Evolutionary conservation across 1,139 yeast species (phyloP), one percentile per base, ranked within the genome.

Genomic region (Candida buenavistaensis): DNA sequence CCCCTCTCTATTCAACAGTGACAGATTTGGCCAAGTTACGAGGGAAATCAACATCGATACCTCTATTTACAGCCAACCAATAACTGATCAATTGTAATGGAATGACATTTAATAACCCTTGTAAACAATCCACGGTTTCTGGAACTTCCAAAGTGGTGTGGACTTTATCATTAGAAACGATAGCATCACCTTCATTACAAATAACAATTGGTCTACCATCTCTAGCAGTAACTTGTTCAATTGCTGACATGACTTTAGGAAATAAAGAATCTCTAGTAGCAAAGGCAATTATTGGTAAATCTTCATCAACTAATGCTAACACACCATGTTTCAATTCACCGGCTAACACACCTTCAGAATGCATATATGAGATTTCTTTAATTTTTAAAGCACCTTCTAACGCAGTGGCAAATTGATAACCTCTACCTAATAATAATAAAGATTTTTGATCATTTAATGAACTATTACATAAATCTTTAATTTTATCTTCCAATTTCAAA

Each of bases 251-350:
- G 43, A 87, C 95, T 70, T 92, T 90, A 44, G 98, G 96, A 75
- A 92, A 90, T 50, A 94, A 76, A 16, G 97, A 87, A 64, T 94
- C 99, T 57, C 95, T 80, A n/a, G 98, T 92, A 37, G 97, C 97
- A 64, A 94, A 82, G 9, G 95, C 95, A 63, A 94, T 84, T 47
- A 92, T 88, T 44, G 98, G 98, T 56, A 94, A 74, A 49, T 84
- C 72, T 54, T 87, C 95, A 62, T 94, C 99, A 45, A 94, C 97
- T 47, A 94, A 76, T 3, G 99, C 99, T 55, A 94, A 78, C 25
- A 89, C 96, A 65, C 99, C 99, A 59, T 94, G 99, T 67, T 94
- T 94, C 64, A 94, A 80, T 66, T 94, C 99, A 60, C 98, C 99
- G 17, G 99, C 98, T 48, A 92, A 80, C 35, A 94, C 96, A 71